These are phyloP conservation scores for Erodium moschatum DNA, from an alignment of 441 rosid genomes.

Conservation along the genomic window DNA sequence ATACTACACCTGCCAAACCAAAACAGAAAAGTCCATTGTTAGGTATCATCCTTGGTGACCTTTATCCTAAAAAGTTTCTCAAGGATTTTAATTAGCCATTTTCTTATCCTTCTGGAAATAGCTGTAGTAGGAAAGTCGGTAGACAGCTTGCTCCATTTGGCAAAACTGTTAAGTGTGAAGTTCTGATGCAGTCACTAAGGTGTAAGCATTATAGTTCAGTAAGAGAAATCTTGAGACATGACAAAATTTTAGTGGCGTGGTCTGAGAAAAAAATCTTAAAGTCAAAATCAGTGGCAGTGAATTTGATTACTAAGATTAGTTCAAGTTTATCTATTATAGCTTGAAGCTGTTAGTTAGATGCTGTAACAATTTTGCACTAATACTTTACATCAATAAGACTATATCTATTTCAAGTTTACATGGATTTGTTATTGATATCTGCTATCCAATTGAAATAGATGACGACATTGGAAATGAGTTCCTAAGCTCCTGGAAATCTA, in stretches of 20 bases:
- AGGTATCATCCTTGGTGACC: conserved; percentile 33
- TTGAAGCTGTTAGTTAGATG: conserved; percentile 9
- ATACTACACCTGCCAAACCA: conserved; percentile 25
- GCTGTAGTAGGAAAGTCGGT: not conserved
- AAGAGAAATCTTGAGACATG: not conserved
- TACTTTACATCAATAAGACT: not conserved
- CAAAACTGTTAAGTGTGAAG: not conserved
- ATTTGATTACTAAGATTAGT: not conserved
- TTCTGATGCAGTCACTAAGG: not conserved
- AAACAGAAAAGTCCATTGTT: conserved; percentile 43
- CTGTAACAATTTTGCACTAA: conserved; percentile 9
- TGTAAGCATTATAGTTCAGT: not conserved
- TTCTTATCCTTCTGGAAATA: not conserved
- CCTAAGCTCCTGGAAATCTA: conserved; percentile 65
- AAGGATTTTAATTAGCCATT: not conserved
- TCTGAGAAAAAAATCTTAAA: not conserved
- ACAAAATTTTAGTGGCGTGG: not conserved
- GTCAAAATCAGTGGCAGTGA: not conserved
- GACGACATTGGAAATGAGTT: conserved; percentile 66
- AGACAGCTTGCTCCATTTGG: conserved; percentile 4
- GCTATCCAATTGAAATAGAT: conserved; percentile 37
- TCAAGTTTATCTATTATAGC: not conserved
- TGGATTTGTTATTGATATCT: conserved; percentile 14
- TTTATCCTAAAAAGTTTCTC: not conserved
- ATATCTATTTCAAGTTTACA: conserved; percentile 3